Evolutionary conservation across 2,329 filamentous ascomycete species (phyloP).

Genomic region (Cladosporium sp.): DNA sequence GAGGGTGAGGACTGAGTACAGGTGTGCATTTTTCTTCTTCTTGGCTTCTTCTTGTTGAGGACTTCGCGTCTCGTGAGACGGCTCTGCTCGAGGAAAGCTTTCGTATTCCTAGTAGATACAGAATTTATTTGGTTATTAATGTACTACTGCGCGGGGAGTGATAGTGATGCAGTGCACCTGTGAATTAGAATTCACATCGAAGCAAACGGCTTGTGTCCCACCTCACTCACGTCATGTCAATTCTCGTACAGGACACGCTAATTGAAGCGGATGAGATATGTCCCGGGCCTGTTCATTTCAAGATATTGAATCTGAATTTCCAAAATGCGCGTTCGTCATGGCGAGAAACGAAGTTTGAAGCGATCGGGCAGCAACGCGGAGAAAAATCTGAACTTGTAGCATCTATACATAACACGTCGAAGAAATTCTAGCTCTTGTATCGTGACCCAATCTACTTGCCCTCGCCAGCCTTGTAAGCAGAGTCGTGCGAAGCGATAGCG

Average conservation of each 20-base stretch:
- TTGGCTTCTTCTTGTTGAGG: no score
- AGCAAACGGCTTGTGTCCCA: not conserved
- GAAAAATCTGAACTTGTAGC: not conserved
- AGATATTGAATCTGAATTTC: not conserved
- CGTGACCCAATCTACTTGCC: not conserved
- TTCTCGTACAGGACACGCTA: not conserved
- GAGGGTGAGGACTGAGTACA: no score
- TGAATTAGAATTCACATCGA: not conserved
- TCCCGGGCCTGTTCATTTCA: not conserved
- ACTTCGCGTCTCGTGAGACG: not conserved
- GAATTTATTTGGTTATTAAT: not conserved
- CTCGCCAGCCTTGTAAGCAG: constrained; percentile 34
- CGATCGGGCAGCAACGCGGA: not conserved
- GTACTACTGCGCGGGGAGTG: not conserved
- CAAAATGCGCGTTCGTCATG: not conserved
- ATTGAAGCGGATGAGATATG: not conserved
- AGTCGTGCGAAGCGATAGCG: constrained; percentile 38
- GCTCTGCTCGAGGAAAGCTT: not conserved
- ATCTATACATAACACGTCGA: constrained; percentile 13
- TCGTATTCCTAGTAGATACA: not conserved
- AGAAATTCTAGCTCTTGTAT: not conserved
- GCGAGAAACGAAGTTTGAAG: not conserved
- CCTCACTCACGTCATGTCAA: not conserved
- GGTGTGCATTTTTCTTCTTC: no score
- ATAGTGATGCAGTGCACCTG: not conserved